phyloP scores from a whole-genome alignment of 306 rosid species.

The Pachyrhizus erosus region DNA sequence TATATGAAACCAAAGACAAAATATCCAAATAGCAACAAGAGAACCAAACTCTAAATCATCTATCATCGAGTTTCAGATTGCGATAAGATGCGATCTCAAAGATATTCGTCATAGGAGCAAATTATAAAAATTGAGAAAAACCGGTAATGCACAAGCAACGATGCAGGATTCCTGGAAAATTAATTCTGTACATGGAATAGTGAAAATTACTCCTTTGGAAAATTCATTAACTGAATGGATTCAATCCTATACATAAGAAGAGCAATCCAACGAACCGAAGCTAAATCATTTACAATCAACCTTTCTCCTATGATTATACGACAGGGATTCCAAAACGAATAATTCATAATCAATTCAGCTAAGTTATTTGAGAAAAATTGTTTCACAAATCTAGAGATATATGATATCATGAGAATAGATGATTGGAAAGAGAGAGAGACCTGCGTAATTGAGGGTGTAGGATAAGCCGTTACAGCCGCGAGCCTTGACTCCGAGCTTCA shows the following conservation, averaged over 20 bases:
- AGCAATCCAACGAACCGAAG: not conserved
- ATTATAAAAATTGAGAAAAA: not conserved
- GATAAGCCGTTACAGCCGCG: slow-evolving; percentile 96
- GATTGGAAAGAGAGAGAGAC: slow-evolving; percentile 34
- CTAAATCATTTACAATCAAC: not conserved
- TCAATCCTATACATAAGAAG: not conserved
- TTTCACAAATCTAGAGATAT: not conserved
- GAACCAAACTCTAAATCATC: not conserved
- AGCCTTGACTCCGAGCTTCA: slow-evolving; percentile 91
- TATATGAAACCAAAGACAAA: not conserved
- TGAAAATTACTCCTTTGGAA: not conserved
- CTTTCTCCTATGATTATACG: not conserved
- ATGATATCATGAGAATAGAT: not conserved
- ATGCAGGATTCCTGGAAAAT: not conserved
- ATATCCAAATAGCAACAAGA: not conserved
- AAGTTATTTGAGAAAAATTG: not conserved
- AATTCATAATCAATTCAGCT: not conserved
- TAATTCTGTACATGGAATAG: not conserved
- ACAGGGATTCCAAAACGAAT: not conserved
- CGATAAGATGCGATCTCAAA: not conserved
- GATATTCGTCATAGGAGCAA: not conserved
- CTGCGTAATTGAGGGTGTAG: slow-evolving; percentile 91
- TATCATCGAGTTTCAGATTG: not conserved
- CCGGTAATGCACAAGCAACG: not conserved
- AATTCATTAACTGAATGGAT: not conserved